Evolutionary conservation across 257 asterid species (phyloP).

Genomic region (Solanum clarkiae): DNA sequence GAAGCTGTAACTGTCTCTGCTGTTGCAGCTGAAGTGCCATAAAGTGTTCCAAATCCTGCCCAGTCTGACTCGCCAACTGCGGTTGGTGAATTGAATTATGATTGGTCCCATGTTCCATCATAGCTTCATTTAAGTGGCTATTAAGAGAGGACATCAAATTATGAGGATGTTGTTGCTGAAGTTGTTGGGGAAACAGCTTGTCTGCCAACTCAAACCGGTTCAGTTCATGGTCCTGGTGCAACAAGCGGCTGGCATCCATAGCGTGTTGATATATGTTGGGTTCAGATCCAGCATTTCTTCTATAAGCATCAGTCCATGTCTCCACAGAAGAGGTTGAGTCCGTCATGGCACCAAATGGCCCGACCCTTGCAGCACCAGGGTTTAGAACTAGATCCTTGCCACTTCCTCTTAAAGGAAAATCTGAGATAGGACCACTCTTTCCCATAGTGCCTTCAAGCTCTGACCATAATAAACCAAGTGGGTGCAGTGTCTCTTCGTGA

Average conservation of each 20-base stretch:
- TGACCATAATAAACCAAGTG: slow-evolving; percentile 78
- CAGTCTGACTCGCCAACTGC: slow-evolving; percentile 41
- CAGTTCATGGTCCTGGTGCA: slow-evolving; percentile 41
- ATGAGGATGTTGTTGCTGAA: slow-evolving; percentile 46
- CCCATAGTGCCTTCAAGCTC: slow-evolving; percentile 65
- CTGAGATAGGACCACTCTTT: slow-evolving; percentile 25
- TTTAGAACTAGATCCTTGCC: slow-evolving; percentile 28
- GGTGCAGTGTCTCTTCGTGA: slow-evolving; percentile 51
- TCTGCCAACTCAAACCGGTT: slow-evolving; percentile 52
- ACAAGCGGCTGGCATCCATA: slow-evolving; percentile 34
- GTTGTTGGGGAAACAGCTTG: slow-evolving; percentile 45
- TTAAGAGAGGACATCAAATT: slow-evolving; percentile 39
- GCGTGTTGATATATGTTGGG: slow-evolving; percentile 42
- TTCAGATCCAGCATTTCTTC: slow-evolving; percentile 36
- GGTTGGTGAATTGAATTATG: slow-evolving; percentile 52
- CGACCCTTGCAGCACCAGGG: slow-evolving; percentile 36
- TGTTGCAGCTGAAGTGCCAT: slow-evolving; percentile 69
- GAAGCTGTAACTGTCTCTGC: slow-evolving; percentile 50
- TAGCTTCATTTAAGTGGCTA: slow-evolving; percentile 40
- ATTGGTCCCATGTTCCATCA: slow-evolving; percentile 38
- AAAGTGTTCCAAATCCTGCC: slow-evolving; percentile 55
- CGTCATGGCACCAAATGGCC: slow-evolving; percentile 26
- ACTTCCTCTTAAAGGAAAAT: slow-evolving; percentile 9
- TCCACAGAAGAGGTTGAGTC: slow-evolving; percentile 40
- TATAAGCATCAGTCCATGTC: slow-evolving; percentile 47